Evolutionary conservation across 108 stramenopile species (phyloP).

Genomic region (Mayamaea pseudoterrestris): DNA sequence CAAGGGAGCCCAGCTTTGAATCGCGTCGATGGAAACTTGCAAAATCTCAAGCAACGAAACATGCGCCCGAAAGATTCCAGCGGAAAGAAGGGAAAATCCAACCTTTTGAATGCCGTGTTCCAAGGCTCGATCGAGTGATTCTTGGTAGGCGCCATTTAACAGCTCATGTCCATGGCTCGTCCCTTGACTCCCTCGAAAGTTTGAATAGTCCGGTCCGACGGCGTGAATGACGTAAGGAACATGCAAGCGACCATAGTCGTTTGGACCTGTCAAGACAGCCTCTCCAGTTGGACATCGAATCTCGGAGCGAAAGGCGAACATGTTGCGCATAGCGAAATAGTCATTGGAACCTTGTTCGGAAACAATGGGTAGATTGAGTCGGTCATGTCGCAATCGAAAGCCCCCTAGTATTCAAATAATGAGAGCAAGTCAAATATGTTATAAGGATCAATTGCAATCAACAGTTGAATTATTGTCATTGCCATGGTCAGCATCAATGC

Average conservation of each 20-base stretch:
- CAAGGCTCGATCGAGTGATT: constrained; percentile 19
- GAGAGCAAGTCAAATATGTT: no score
- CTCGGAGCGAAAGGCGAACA: no score
- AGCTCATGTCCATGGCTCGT: constrained; percentile 17
- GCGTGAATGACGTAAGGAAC: constrained; percentile 58
- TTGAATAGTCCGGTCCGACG: constrained; percentile 61
- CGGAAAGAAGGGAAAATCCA: constrained; percentile 51
- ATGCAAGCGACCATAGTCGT: constrained; percentile 29
- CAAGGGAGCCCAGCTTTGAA: no score
- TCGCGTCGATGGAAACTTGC: no score
- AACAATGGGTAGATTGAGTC: constrained; percentile 28
- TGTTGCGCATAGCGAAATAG: neutral
- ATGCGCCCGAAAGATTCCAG: constrained; percentile 52
- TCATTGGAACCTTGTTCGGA: no score
- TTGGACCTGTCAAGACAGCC: constrained; percentile 48
- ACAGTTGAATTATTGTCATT: neutral
- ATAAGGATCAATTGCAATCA: no score
- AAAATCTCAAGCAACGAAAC: constrained; percentile 10
- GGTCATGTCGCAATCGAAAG: constrained; percentile 20
- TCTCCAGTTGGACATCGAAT: constrained; percentile 47
- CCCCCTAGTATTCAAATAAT: no score
- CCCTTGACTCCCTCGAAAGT: constrained; percentile 9
- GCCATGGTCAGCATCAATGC: constrained; percentile 21
- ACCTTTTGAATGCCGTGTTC: constrained; percentile 27
- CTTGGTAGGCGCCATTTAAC: constrained; percentile 28